Evolutionary conservation across 495 filamentous ascomycete genomes (phyloP).

Genomic region (Chaetomium fimeti): DNA sequence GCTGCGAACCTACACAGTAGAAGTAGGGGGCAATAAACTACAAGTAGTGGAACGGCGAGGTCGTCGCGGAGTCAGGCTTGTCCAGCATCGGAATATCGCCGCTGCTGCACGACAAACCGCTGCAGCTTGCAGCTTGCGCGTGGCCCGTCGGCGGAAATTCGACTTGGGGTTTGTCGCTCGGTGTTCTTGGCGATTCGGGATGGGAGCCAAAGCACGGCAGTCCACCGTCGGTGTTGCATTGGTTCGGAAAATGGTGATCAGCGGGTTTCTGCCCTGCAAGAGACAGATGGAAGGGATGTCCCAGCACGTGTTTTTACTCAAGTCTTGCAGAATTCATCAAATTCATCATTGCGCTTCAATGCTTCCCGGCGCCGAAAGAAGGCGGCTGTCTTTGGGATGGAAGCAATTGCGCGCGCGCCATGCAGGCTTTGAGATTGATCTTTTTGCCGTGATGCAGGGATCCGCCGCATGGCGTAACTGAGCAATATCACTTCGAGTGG

Average conservation of each 20-base stretch:
- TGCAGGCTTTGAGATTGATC: conserved; percentile 3
- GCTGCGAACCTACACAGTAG: not conserved
- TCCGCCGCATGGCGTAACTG: not conserved
- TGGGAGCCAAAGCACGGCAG: not conserved
- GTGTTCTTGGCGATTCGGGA: conserved; percentile 9
- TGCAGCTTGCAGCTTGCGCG: conserved; percentile 13
- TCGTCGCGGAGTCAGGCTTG: not conserved
- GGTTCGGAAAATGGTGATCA: conserved; percentile 16
- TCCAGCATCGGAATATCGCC: not conserved
- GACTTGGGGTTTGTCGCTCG: conserved; percentile 8
- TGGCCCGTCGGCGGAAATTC: not conserved
- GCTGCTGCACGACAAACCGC: conserved; percentile 8
- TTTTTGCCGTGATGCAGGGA: conserved; percentile 11
- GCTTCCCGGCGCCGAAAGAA: not conserved
- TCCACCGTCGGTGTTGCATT: conserved; percentile 6
- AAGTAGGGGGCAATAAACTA: not conserved
- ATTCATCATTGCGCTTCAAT: not conserved
- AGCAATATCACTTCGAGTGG: conserved; percentile 15
- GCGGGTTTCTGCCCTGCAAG: conserved; percentile 6
- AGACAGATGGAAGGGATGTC: not conserved
- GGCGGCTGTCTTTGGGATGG: not conserved
- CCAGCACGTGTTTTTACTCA: conserved; percentile 9
- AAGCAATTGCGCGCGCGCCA: conserved; percentile 1
- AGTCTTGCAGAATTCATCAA: not conserved
- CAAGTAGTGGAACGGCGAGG: not conserved